phyloP scores from a whole-genome alignment of 2,329 filamentous ascomycete species.

The Byssothecium circinans region DNA sequence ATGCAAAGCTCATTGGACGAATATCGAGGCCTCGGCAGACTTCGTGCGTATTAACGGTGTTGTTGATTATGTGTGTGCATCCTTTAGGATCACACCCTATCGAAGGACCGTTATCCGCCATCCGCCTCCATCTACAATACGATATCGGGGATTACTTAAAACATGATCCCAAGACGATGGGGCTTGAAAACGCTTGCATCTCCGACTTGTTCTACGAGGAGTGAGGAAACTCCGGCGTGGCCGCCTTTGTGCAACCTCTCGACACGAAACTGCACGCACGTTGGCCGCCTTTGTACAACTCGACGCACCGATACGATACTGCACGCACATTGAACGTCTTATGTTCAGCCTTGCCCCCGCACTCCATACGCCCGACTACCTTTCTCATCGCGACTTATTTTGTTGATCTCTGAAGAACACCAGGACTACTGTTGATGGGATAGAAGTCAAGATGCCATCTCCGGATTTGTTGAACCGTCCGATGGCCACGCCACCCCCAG shows the following conservation, averaged over 20 bases:
- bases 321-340: neutral
- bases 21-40: neutral
- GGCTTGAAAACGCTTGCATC: neutral
- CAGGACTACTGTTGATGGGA: neutral
- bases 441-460: neutral
- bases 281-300: too few species aligned
- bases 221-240: neutral
- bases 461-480: constrained; percentile 1
- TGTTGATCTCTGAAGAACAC: neutral
- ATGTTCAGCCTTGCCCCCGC: neutral
- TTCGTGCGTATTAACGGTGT: neutral
- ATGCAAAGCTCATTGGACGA: too few species aligned
- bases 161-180: neutral
- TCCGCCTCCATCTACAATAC: neutral
- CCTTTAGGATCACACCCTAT: neutral
- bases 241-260: too few species aligned
- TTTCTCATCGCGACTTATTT: neutral
- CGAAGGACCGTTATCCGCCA: neutral
- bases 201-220: neutral
- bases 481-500: constrained; percentile 5
- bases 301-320: too few species aligned
- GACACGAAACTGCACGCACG: too few species aligned
- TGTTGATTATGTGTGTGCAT: neutral
- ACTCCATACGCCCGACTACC: neutral
- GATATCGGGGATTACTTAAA: neutral